A percentile compares a stretch with the other conserved stretches of the same genome.
These are phyloP conservation scores for Juncus inflexus DNA, from an alignment of 176 grass and related monocot genomes.

Conservation along the genomic window DNA sequence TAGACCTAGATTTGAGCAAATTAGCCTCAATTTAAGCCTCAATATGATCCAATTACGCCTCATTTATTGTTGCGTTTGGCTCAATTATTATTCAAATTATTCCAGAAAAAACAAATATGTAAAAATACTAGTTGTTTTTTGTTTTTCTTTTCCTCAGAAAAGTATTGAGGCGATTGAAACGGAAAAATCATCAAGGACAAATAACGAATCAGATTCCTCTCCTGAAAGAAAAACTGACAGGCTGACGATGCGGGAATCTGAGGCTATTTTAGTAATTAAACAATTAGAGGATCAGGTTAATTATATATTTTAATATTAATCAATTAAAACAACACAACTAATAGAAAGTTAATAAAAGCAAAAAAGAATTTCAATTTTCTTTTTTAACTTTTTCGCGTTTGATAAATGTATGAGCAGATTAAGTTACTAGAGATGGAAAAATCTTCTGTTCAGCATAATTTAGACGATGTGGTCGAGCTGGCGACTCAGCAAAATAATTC, in stretches of 20 bases:
- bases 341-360: not conserved
- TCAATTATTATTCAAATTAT: no score
- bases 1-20: no score
- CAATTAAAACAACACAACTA: not conserved
- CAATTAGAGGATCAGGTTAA: constrained; percentile 85
- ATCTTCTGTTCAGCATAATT: constrained; percentile 62
- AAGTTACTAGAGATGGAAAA: constrained; percentile 84
- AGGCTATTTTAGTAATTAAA: constrained; percentile 88
- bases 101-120: no score
- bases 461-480: constrained; percentile 67
- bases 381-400: constrained; percentile 9
- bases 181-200: constrained; percentile 21
- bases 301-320: constrained; percentile 15
- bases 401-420: constrained; percentile 44
- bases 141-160: constrained; percentile 22
- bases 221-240: constrained; percentile 27
- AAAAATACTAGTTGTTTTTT: not conserved
- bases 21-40: no score
- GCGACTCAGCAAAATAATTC: constrained; percentile 66
- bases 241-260: constrained; percentile 71
- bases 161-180: constrained; percentile 25
- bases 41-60: no score
- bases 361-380: not conserved
- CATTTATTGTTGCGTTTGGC: no score
- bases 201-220: constrained; percentile 22